Conservation (phyloP, 2,329 filamentous ascomycete species). For the Claviceps maximensis region DNA sequence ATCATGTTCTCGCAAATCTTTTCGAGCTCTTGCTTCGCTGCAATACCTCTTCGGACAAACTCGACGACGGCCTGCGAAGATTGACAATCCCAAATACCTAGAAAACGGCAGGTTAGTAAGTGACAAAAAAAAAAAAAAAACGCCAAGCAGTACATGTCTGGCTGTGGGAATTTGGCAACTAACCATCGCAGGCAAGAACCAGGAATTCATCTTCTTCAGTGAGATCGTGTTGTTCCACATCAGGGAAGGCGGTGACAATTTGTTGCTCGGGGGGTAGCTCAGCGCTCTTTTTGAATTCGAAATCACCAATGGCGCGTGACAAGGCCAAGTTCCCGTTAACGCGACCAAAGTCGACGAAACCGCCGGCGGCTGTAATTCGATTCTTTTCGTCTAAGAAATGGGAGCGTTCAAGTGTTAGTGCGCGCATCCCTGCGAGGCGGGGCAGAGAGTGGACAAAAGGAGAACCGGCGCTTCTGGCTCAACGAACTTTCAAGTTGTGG, state of each 20-base stretch:
- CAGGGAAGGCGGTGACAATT: slow-evolving; percentile 93
- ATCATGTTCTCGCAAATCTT: slow-evolving; percentile 99
- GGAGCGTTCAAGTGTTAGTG: slow-evolving; percentile 3
- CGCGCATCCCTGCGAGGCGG: background rate
- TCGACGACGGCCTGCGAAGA: slow-evolving; percentile 95
- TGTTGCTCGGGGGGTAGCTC: slow-evolving; percentile 96
- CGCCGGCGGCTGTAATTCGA: slow-evolving; percentile 86
- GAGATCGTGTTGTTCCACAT: slow-evolving; percentile 83
- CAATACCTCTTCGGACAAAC: slow-evolving; percentile 92
- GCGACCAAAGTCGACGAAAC: slow-evolving; percentile 95
- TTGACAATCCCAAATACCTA: slow-evolving; percentile 99
- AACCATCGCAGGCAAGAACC: slow-evolving; percentile 85
- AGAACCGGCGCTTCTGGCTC: background rate
- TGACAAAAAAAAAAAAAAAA: background rate
- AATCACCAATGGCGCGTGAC: slow-evolving; percentile 94
- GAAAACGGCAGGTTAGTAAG: background rate
- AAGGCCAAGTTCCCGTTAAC: slow-evolving; percentile 96
- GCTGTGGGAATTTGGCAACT: slow-evolving; percentile 20
- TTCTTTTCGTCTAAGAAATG: slow-evolving; percentile 67
- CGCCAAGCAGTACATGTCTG: background rate
- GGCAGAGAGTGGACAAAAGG: background rate
- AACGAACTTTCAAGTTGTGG: slow-evolving; percentile 88
- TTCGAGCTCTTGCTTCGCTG: slow-evolving; percentile 85
- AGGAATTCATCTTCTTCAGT: slow-evolving; percentile 91
- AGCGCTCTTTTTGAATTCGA: slow-evolving; percentile 99